phyloP scores from a whole-genome alignment of 768 basidiomycete genomes.

The Mycena sanguinolenta region DNA sequence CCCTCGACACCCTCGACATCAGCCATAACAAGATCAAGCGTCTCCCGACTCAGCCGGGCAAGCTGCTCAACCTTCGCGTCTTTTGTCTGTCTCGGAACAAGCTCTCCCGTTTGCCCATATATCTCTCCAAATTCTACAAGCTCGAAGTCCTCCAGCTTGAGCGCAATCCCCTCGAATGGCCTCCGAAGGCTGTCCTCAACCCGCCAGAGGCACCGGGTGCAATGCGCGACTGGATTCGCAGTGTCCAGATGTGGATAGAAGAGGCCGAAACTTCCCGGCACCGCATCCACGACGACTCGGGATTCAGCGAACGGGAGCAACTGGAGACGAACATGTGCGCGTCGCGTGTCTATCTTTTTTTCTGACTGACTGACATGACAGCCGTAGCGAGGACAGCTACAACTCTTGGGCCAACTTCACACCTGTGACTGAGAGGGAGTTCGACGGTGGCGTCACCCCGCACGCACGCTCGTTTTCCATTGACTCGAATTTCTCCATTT shows the following conservation, averaged over 20 bases:
- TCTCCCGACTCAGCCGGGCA: constrained; percentile 85
- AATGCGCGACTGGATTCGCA: constrained; percentile 79
- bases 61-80: constrained; percentile 82
- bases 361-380: constrained; percentile 30
- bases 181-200: constrained; percentile 72
- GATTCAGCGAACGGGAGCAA: constrained; percentile 60
- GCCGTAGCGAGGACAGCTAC: constrained; percentile 53
- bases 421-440: constrained; percentile 47
- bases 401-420: constrained; percentile 60
- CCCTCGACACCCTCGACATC: constrained; percentile 94
- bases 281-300: constrained; percentile 63
- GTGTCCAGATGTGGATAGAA: constrained; percentile 83
- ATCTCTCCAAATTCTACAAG: constrained; percentile 78
- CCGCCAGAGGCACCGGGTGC: constrained; percentile 60
- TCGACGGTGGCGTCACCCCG: constrained; percentile 55
- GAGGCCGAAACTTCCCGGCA: constrained; percentile 58
- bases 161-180: constrained; percentile 96
- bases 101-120: constrained; percentile 82
- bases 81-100: constrained; percentile 91
- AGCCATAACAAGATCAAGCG: constrained; percentile 91
- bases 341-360: constrained; percentile 2
- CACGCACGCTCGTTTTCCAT: constrained; percentile 74
- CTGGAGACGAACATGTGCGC: constrained; percentile 58
- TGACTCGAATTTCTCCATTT: constrained; percentile 69
- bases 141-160: constrained; percentile 89